Conservation (phyloP, 306 rosid genomes). For the Dryas alaskensis region DNA sequence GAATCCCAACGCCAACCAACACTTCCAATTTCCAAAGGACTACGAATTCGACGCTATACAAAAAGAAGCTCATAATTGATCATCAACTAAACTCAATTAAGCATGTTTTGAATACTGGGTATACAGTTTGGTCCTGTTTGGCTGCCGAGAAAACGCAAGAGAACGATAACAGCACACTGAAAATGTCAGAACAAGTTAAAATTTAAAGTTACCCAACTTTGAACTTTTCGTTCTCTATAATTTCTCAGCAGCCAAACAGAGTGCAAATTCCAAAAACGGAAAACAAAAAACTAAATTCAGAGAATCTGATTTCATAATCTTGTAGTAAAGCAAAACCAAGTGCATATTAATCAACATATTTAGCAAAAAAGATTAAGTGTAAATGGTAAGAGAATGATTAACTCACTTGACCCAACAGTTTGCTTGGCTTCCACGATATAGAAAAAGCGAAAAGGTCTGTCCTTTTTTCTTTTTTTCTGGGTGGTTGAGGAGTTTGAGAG, state of each 20-base stretch:
- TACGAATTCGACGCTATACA: neutral
- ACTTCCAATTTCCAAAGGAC: neutral
- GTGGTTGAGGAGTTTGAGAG: neutral
- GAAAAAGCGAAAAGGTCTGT: neutral
- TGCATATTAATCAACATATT: neutral
- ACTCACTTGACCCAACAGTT: slow-evolving; percentile 5
- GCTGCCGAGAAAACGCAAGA: slow-evolving; percentile 1
- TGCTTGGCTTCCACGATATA: neutral
- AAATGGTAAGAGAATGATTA: neutral
- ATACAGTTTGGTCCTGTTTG: neutral
- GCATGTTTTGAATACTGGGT: neutral
- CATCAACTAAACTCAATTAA: neutral
- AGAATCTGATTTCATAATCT: neutral
- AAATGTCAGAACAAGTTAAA: neutral
- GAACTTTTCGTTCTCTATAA: neutral
- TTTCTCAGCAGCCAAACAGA: slow-evolving; percentile 16
- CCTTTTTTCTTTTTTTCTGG: neutral
- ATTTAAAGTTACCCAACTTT: neutral
- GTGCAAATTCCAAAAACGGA: neutral
- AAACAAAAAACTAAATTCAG: neutral
- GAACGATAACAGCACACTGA: neutral
- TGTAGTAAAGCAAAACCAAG: neutral
- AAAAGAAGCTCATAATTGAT: neutral
- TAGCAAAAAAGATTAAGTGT: neutral
- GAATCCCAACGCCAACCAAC: neutral